A percentile compares a stretch with the other conserved stretches of the same genome.
These are phyloP conservation scores for Botrytis cinerea DNA, from an alignment of 2,329 filamentous ascomycete species.

Conservation along the genomic window DNA sequence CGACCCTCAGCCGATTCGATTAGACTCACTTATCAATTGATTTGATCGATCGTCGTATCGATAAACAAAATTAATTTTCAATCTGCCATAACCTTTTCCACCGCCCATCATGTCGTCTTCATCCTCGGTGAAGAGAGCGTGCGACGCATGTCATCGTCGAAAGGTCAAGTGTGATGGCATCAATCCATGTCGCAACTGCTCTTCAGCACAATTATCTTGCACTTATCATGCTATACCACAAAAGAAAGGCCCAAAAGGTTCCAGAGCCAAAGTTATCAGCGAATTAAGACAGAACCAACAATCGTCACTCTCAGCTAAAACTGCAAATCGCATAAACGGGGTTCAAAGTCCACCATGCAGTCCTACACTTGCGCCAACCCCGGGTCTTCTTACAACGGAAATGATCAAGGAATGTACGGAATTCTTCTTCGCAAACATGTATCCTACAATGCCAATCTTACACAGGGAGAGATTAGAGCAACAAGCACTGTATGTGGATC, in stretches of 20 bases:
- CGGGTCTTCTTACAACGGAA: slow-evolving; percentile 61
- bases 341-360: slow-evolving; percentile 52
- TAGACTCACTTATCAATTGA: not conserved
- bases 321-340: slow-evolving; percentile 61
- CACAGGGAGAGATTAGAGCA: slow-evolving; percentile 59
- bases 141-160: slow-evolving; percentile 72
- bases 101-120: slow-evolving; percentile 35
- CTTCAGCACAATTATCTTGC: slow-evolving; percentile 65
- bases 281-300: slow-evolving; percentile 70
- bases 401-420: slow-evolving; percentile 66
- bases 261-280: slow-evolving; percentile 73
- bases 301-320: slow-evolving; percentile 62
- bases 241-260: slow-evolving; percentile 76
- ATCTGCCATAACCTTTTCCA: not conserved
- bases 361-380: slow-evolving; percentile 54
- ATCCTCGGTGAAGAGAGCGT: slow-evolving; percentile 56
- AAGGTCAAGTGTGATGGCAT: slow-evolving; percentile 74
- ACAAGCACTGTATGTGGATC: slow-evolving; percentile 61
- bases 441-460: slow-evolving; percentile 63
- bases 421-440: slow-evolving; percentile 70
- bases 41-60: slow-evolving; percentile 5
- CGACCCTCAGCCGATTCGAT: not conserved
- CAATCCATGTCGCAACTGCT: slow-evolving; percentile 71
- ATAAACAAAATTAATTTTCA: not conserved
- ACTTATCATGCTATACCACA: slow-evolving; percentile 75